Base-by-base conservation (phyloP, 106 monocot species). In the Dendrobium huoshanense region DNA sequence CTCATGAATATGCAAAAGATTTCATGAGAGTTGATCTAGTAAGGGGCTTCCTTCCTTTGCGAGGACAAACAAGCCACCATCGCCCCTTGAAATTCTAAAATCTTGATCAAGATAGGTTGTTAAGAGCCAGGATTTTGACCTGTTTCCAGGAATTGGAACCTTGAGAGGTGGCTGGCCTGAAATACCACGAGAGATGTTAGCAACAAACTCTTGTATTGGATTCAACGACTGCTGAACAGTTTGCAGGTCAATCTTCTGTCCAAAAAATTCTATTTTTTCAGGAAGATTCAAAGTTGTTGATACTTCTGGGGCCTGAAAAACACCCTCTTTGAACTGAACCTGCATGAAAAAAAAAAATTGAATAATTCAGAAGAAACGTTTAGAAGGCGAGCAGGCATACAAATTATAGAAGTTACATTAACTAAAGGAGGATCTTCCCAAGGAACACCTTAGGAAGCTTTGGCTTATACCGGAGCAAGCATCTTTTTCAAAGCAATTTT, bases 21-120 rank as follows among this genome's bases (percentile, higher is more conserved):
- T 51, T 51, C 51, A 51, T 9, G 75, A 90, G 10, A 92, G 54
- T 79, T 83, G 87, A 77, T 92, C 88, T 25, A 98, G 84, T 47
- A 98, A 86, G 27, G 92, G 82, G 80, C 94, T 92, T 9, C 94
- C 94, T 87, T 94, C 92, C 80, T 91, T 94, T 43, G 83, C 94
- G 31, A 98, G 92, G 37, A 98, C 80, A 78, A 94, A 98, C 59
- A 98, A 81, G 43, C 97, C 97, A 17, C 97, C 92, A 37, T 98
- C 94, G 3, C 94, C 92, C 81, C 97, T 94, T 2, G 94, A 98
- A 65, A 98, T 92, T 44, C 94, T 87, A 20, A 98, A 84, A 55
- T 98, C 97, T n/a, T 88, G 77, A 31, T 98, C 94, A 1, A 98
- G 90, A 79, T 89, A 94, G 37, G 97, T 98, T 58, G 90, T 94